A percentile compares a stretch with the other conserved stretches of the same genome.
Evolutionary conservation across 176 grass and related monocot genomes (phyloP).

Genomic region (Oropetium thomaeum): DNA sequence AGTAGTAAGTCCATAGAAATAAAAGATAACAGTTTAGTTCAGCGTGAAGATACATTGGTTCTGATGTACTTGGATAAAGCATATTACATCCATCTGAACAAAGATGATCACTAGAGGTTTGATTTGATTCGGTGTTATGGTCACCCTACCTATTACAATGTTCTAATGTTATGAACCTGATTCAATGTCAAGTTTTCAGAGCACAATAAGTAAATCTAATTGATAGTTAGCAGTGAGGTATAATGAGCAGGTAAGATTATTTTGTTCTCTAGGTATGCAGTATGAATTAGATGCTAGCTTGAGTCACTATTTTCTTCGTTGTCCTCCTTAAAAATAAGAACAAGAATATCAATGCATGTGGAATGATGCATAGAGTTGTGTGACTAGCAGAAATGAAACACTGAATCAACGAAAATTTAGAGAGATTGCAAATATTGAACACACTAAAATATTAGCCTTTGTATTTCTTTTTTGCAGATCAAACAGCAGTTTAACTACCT

Average conservation of each 20-base stretch:
- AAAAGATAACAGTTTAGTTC: background rate
- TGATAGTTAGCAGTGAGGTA: conserved; percentile 3
- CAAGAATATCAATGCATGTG: background rate
- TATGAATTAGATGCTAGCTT: background rate
- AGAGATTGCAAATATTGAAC: background rate
- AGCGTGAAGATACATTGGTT: conserved; percentile 11
- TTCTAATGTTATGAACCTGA: too few relatives aligned
- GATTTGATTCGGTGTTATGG: too few relatives aligned
- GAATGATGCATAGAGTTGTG: background rate
- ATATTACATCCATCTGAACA: conserved; percentile 9
- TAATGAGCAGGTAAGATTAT: conserved; percentile 10
- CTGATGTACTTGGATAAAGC: background rate
- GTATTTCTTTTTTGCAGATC: background rate
- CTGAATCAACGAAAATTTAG: background rate
- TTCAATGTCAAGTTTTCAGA: background rate
- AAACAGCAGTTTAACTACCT: conserved; percentile 42
- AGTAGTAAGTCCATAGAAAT: conserved; percentile 5
- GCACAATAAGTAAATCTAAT: background rate
- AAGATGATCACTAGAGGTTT: too few relatives aligned
- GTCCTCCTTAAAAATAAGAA: background rate
- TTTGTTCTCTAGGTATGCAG: conserved; percentile 4
- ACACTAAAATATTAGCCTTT: background rate
- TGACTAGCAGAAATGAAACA: background rate
- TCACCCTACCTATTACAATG: too few relatives aligned
- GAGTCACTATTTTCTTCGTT: conserved; percentile 10